A percentile compares a stretch with the other conserved stretches of the same genome.
These are phyloP conservation scores for Phytophthora pisi DNA, from an alignment of 352 stramenopile species.

Conservation along the genomic window DNA sequence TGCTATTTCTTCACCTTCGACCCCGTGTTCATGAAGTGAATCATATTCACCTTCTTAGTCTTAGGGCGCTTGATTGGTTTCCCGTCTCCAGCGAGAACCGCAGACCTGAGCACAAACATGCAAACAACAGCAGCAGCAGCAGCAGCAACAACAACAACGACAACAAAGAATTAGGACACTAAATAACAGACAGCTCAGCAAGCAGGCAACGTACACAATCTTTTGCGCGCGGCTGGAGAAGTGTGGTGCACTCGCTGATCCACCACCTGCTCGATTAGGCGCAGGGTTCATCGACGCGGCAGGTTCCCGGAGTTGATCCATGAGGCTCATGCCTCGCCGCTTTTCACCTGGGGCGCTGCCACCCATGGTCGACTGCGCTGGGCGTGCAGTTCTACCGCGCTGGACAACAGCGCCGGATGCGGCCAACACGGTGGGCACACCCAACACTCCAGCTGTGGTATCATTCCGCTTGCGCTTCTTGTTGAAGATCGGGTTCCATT, in stretches of 20 bases:
- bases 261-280: not conserved
- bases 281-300: slow-evolving; percentile 19
- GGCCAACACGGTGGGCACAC: slow-evolving; percentile 58
- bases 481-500: slow-evolving; percentile 41
- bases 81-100: slow-evolving; percentile 31
- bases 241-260: slow-evolving; percentile 12
- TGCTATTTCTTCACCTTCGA: slow-evolving; percentile 33
- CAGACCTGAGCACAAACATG: slow-evolving; percentile 35
- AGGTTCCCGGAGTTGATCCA: slow-evolving; percentile 42
- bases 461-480: slow-evolving; percentile 69
- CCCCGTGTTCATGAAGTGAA: slow-evolving; percentile 76
- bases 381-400: slow-evolving; percentile 13
- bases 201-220: slow-evolving; percentile 50
- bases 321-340: slow-evolving; percentile 33
- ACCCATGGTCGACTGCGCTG: not conserved
- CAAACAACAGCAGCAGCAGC: slow-evolving; percentile 9
- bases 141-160: no score
- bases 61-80: slow-evolving; percentile 40
- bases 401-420: slow-evolving; percentile 54
- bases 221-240: slow-evolving; percentile 52
- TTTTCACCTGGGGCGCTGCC: slow-evolving; percentile 10
- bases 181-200: not conserved
- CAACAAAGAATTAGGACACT: not conserved
- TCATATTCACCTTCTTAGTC: slow-evolving; percentile 80
- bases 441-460: slow-evolving; percentile 32